These are phyloP conservation scores for Dactylellina cionopaga DNA, from an alignment of 2,329 filamentous ascomycete species.

Conservation along the genomic window DNA sequence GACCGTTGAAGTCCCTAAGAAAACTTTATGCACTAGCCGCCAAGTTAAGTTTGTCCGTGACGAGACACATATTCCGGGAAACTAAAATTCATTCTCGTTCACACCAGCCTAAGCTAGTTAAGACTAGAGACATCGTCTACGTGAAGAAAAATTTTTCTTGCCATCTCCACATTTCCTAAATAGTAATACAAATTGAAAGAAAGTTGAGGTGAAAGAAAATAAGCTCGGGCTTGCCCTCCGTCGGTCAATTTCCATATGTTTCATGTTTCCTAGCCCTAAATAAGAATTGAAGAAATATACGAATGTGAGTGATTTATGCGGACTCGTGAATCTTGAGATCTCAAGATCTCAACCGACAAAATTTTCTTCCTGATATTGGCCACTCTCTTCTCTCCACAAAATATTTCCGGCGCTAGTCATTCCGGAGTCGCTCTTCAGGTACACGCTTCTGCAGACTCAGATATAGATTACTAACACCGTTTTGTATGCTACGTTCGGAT, in stretches of 20 bases:
- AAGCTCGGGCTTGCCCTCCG: conserved; percentile 35
- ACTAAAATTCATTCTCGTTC: conserved; percentile 6
- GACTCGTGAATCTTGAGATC: conserved; percentile 26
- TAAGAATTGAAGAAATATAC: neutral
- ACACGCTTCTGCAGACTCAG: conserved; percentile 25
- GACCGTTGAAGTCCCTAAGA: no score
- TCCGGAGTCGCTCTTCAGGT: conserved; percentile 32
- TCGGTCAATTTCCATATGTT: conserved; percentile 37
- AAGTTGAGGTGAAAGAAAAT: conserved; percentile 13
- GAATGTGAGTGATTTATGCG: conserved; percentile 49
- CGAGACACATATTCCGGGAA: conserved; percentile 24
- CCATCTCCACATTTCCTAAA: conserved; percentile 24
- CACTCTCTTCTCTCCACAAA: conserved; percentile 37
- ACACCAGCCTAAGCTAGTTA: neutral
- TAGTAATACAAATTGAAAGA: neutral
- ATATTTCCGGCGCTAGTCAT: conserved; percentile 47
- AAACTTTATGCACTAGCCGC: conserved; percentile 16
- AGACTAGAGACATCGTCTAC: neutral
- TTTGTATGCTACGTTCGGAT: conserved; percentile 31
- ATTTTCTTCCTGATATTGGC: conserved; percentile 2
- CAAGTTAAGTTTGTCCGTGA: conserved; percentile 27
- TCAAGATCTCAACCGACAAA: conserved; percentile 26
- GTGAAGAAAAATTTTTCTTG: conserved; percentile 18
- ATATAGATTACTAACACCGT: conserved; percentile 33
- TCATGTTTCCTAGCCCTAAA: conserved; percentile 21